phyloP scores from a whole-genome alignment of 2,329 filamentous ascomycete genomes.

The Arthrocladium fulminans region DNA sequence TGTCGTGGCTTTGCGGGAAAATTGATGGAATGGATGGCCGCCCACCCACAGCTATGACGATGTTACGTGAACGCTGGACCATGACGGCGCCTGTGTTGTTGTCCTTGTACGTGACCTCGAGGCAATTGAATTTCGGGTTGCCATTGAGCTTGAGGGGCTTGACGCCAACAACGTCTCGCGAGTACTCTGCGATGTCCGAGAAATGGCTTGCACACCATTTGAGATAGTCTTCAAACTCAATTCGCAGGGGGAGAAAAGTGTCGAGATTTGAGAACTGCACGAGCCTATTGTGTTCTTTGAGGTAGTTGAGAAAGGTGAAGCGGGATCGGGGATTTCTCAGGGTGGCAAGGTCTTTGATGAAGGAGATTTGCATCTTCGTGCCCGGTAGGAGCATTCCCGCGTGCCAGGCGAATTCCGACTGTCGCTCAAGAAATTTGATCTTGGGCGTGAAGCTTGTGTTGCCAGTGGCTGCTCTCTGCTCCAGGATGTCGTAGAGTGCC shows the following conservation, averaged over 20 bases:
- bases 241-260: slow-evolving; percentile 76
- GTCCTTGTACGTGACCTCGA: slow-evolving; percentile 59
- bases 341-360: slow-evolving; percentile 90
- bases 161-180: slow-evolving; percentile 66
- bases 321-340: slow-evolving; percentile 77
- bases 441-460: slow-evolving; percentile 46
- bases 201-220: slow-evolving; percentile 84
- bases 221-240: slow-evolving; percentile 93
- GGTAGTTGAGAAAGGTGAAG: slow-evolving; percentile 94
- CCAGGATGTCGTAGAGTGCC: slow-evolving; percentile 72
- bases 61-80: slow-evolving; percentile 38
- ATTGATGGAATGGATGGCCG: slow-evolving; percentile 60
- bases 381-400: slow-evolving; percentile 89
- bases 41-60: slow-evolving; percentile 59
- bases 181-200: slow-evolving; percentile 62
- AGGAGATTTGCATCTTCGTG: slow-evolving; percentile 95
- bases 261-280: slow-evolving; percentile 83
- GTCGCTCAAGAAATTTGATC: slow-evolving; percentile 81
- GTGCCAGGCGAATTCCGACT: slow-evolving; percentile 79
- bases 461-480: slow-evolving; percentile 24
- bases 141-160: slow-evolving; percentile 42
- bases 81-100: slow-evolving; percentile 37
- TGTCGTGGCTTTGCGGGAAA: slow-evolving; percentile 60
- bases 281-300: slow-evolving; percentile 70
- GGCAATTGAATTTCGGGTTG: slow-evolving; percentile 45